phyloP scores from a whole-genome alignment of 139 green algal genomes.

The Chlamydomonas eustigma region DNA sequence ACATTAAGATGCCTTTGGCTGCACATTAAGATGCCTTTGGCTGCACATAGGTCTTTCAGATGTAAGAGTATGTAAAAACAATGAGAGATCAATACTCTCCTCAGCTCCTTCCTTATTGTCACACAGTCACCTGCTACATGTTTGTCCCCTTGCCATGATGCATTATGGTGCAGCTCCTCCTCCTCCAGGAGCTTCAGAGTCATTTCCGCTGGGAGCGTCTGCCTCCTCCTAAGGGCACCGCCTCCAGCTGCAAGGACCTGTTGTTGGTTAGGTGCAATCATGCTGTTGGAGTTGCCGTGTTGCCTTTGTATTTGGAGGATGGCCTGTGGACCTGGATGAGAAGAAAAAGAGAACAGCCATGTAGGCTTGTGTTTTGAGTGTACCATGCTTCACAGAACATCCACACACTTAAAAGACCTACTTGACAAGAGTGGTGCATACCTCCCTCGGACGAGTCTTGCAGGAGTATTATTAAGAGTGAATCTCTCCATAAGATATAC shows the following conservation, averaged over 20 bases:
- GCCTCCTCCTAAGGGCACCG: conserved; percentile 10
- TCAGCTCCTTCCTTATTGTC: too few relatives aligned
- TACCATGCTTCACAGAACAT: too few relatives aligned
- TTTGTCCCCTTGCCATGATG: not conserved
- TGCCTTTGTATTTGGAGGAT: too few relatives aligned
- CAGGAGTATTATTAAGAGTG: too few relatives aligned
- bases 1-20: conserved; percentile 33
- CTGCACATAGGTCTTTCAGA: not conserved
- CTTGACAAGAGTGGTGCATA: too few relatives aligned
- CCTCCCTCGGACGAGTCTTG: too few relatives aligned
- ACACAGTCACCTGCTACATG: not conserved
- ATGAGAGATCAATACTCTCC: too few relatives aligned
- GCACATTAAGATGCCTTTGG: conserved; percentile 22
- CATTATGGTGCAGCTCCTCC: conserved; percentile 10
- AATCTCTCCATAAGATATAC: too few relatives aligned
- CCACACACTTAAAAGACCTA: too few relatives aligned
- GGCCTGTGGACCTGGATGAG: not conserved
- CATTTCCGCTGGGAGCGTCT: conserved; percentile 25
- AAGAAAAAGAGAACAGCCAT: too few relatives aligned
- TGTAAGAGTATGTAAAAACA: too few relatives aligned
- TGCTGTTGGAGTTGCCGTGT: not conserved
- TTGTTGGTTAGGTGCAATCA: not conserved
- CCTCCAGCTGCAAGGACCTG: not conserved
- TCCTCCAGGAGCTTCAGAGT: conserved; percentile 37
- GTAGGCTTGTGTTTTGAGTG: too few relatives aligned